These are phyloP conservation scores for Pseudognaphalium luteoalbum DNA, from an alignment of 129 eudicot species.

Conservation along the genomic window DNA sequence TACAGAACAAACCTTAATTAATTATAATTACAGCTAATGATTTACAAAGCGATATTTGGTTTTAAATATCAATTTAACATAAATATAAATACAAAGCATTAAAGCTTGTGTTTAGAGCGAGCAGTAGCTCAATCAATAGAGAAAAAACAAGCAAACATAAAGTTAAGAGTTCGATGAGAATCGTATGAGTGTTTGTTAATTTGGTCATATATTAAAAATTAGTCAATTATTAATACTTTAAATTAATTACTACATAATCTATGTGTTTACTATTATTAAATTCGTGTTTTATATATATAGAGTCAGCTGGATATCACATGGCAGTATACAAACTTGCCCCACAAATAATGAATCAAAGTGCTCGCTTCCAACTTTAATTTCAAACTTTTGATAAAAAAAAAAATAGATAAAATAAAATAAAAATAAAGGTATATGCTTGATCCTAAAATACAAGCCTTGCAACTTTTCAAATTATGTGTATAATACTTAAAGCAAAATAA, in stretches of 20 bases:
- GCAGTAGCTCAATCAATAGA: background rate
- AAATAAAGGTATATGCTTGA: background rate
- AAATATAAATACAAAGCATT: background rate
- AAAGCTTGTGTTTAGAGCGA: background rate
- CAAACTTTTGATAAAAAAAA: background rate
- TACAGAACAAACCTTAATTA: background rate
- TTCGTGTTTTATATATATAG: background rate
- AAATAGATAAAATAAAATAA: too few species aligned
- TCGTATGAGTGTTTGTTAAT: slow-evolving; percentile 1
- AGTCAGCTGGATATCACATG: slow-evolving; percentile 42
- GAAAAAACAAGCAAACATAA: background rate
- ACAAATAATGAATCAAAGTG: slow-evolving; percentile 36
- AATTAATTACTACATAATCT: background rate
- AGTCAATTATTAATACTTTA: too few species aligned
- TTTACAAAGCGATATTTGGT: background rate
- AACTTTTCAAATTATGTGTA: background rate
- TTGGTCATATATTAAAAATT: background rate
- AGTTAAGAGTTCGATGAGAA: background rate
- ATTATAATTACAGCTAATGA: background rate
- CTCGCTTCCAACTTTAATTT: slow-evolving; percentile 28
- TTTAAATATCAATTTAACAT: background rate
- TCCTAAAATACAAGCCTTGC: background rate
- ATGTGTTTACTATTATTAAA: background rate
- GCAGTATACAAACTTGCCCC: slow-evolving; percentile 31
- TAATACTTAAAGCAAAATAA: background rate